Percentiles rank a stretch among this genome's conserved stretches.
These are phyloP conservation scores for Solanum rostratum DNA, from an alignment of 257 asterid genomes.

Conservation along the genomic window DNA sequence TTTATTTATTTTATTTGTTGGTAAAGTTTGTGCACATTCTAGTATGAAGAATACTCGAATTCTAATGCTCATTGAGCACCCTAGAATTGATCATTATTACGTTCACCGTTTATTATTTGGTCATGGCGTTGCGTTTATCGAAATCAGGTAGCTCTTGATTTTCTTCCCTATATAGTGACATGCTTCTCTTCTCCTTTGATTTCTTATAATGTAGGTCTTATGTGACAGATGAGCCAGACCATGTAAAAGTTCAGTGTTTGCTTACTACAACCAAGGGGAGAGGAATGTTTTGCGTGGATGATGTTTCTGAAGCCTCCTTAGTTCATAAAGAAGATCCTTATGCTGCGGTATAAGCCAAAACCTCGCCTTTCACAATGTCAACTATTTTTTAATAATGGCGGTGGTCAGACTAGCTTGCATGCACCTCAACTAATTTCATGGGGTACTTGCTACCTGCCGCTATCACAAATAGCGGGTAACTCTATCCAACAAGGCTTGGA, in stretches of 20 bases:
- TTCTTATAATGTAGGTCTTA: constrained; percentile 58
- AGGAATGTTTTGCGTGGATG: constrained; percentile 50
- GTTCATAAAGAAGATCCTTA: constrained; percentile 82
- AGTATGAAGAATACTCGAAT: background rate
- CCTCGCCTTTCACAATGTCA: background rate
- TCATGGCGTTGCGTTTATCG: background rate
- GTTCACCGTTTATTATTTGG: background rate
- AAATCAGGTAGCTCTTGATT: background rate
- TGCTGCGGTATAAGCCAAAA: constrained; percentile 58
- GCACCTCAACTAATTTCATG: background rate
- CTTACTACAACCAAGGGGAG: constrained; percentile 58
- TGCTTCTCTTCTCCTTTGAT: constrained; percentile 20
- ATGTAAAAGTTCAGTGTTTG: constrained; percentile 34
- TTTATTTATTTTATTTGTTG: background rate
- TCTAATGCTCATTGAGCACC: background rate
- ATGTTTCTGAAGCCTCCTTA: constrained; percentile 58
- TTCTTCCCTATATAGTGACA: constrained; percentile 5
- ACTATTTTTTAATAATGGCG: background rate
- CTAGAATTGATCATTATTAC: background rate
- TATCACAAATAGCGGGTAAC: background rate
- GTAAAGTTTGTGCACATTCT: background rate
- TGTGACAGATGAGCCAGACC: constrained; percentile 65
- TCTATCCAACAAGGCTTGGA: background rate
- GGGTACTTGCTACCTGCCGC: background rate
- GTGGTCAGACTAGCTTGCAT: background rate